Conservation (phyloP, 495 filamentous ascomycete genomes). For the Aspergillus campestris region DNA sequence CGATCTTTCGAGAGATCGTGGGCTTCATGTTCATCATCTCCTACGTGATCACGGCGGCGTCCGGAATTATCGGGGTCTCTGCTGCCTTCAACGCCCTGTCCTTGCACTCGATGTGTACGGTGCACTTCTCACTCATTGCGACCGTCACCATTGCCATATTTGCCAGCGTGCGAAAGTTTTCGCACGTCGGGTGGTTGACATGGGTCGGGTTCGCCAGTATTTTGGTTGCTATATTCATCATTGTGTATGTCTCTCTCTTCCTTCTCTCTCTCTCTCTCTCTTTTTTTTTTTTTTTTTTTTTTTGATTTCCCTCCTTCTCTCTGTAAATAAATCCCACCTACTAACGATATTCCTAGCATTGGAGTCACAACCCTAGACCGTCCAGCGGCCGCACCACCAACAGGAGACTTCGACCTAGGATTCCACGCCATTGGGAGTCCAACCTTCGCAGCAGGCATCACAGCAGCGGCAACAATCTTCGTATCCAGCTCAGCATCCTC, state of each 20-base stretch:
- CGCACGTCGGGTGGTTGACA: conserved; percentile 38
- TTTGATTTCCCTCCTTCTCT: too few relatives aligned
- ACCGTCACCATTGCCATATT: conserved; percentile 59
- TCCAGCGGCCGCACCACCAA: conserved; percentile 29
- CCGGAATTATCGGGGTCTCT: conserved; percentile 43
- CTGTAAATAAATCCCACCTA: too few relatives aligned
- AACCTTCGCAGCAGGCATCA: conserved; percentile 30
- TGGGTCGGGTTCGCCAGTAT: conserved; percentile 38
- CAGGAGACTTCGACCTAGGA: conserved; percentile 40
- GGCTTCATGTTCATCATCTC: conserved; percentile 38
- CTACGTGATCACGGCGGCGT: conserved; percentile 39
- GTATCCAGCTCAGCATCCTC: conserved; percentile 48
- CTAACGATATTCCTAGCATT: conserved; percentile 10
- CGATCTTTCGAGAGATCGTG: conserved; percentile 33
- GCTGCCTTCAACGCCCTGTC: conserved; percentile 44
- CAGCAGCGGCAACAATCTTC: conserved; percentile 34
- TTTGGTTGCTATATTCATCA: conserved; percentile 39
- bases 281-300: too few relatives aligned
- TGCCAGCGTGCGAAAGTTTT: conserved; percentile 30
- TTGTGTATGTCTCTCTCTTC: conserved; percentile 27
- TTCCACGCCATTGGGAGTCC: conserved; percentile 23
- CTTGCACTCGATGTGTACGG: conserved; percentile 38
- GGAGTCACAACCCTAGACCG: conserved; percentile 34
- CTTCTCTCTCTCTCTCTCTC: not conserved
- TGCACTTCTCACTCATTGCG: conserved; percentile 30